Evolutionary conservation across 805 yeast species (phyloP), one percentile per base, ranked within the genome.

Genomic region (Saccharomycopsis amapae): DNA sequence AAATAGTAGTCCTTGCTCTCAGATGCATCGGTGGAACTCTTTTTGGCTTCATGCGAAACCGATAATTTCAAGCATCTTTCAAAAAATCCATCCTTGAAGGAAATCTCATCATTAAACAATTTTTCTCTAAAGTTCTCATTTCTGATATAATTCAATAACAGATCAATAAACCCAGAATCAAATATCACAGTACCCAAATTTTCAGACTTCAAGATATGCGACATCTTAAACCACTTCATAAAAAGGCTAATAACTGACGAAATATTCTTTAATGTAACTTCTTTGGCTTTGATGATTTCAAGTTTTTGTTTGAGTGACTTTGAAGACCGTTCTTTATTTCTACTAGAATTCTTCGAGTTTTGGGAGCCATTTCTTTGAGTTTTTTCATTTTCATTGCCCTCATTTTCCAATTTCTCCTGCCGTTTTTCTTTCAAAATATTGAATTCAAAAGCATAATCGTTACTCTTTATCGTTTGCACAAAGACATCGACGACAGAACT

Each of bases 131-230:
- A 54, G 2, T 49, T 49, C 12, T 57, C 63, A 13, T 42, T 43
- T 17, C 50, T 52, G 6, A 59, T 26, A 30, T 53, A 55, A 2
- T 53, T 51, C 2, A 52, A 39, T 3, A 54, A 46, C 13, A 53
- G 55, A 18, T 55, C 56, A n/a, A 67, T 56, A 47, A 56, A 82
- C 48, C 79, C 78, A 24, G 81, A 75, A 59, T 93, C 97, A 60
- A 81, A 84, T 22, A 93, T 61, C 36, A 89, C 59, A 0, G 85
- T 73, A 5, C 82, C 62, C 12, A 90, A 64, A 55, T 81, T 85
- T 59, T 87, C 94, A 59, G 73, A 80, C 60, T 90, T 89, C 52
- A 89, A 60, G 2, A 87, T 66, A 59, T 93, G 96, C 38, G 78
- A 81, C 7, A 72, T 60, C 58, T 84, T 85, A 59, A 85, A 81